Evolutionary conservation across 108 stramenopile genomes (phyloP).

Genomic region (Parietichytrium sp.): DNA sequence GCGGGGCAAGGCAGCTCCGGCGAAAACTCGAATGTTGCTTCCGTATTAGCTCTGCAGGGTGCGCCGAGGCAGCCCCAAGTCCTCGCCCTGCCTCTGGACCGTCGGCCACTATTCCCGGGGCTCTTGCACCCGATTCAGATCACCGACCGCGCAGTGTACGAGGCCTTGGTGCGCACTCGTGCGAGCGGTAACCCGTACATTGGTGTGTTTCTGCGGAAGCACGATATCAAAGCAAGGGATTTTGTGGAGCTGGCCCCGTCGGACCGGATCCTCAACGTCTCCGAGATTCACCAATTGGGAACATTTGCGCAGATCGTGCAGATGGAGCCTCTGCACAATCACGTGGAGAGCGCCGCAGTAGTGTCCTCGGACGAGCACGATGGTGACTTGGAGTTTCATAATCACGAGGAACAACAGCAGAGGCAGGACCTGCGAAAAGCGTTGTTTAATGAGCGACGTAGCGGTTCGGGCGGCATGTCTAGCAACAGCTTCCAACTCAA

Average conservation of each 20-base stretch:
- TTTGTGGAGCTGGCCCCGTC: too few species aligned
- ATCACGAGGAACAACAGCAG: constrained; percentile 3
- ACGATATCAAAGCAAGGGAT: not conserved
- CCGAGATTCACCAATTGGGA: constrained; percentile 56
- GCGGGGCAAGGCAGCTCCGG: too few species aligned
- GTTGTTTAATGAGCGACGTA: constrained; percentile 31
- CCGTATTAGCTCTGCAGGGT: not conserved
- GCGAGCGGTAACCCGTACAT: constrained; percentile 46
- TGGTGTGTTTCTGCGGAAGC: constrained; percentile 57
- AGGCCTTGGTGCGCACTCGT: constrained; percentile 49
- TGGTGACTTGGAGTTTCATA: not conserved
- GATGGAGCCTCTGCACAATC: constrained; percentile 13
- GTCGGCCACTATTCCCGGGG: constrained; percentile 59
- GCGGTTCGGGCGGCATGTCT: too few species aligned
- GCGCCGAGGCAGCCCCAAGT: constrained; percentile 52
- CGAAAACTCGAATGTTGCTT: not conserved
- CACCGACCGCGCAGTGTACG: constrained; percentile 50
- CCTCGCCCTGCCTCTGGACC: constrained; percentile 55
- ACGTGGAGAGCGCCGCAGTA: too few species aligned
- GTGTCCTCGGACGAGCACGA: constrained; percentile 39
- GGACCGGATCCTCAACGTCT: not conserved
- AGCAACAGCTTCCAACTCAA: constrained; percentile 1
- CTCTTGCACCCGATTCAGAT: constrained; percentile 51
- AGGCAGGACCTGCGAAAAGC: constrained; percentile 25
- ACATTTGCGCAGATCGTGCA: constrained; percentile 58